These are phyloP conservation scores for Colletotrichum destructivum DNA, from an alignment of 2,329 filamentous ascomycete genomes.

Conservation along the genomic window DNA sequence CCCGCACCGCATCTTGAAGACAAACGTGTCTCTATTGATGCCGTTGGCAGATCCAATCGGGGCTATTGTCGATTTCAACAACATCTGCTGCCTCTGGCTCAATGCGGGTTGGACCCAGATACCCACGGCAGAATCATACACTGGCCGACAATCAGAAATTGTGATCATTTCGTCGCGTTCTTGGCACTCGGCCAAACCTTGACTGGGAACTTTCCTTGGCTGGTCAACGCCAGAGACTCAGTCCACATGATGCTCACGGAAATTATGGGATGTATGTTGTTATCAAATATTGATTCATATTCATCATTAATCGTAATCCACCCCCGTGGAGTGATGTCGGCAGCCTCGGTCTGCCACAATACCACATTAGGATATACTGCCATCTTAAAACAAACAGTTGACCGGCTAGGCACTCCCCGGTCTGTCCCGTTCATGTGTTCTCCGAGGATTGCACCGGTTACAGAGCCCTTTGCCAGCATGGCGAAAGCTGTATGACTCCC, in stretches of 20 bases:
- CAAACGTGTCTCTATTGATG: neutral
- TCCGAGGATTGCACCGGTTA: constrained; percentile 3
- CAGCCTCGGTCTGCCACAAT: constrained; percentile 23
- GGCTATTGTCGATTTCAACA: neutral
- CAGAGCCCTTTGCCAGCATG: neutral
- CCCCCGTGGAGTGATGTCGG: constrained; percentile 7
- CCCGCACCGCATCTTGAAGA: neutral
- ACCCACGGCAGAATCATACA: neutral
- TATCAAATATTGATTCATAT: constrained; percentile 13
- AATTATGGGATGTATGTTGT: neutral
- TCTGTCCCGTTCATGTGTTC: neutral
- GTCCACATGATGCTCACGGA: neutral
- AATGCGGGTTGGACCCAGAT: neutral
- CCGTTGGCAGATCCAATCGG: constrained; percentile 1
- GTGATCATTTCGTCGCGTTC: constrained; percentile 23
- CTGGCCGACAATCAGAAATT: constrained; percentile 7
- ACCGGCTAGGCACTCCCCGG: neutral
- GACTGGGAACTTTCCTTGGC: neutral
- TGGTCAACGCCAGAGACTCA: neutral
- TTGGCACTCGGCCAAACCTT: neutral
- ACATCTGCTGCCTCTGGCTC: neutral
- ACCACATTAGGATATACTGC: constrained; percentile 3
- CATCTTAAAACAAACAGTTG: neutral
- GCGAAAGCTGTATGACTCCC: neutral
- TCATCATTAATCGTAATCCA: constrained; percentile 29